These are phyloP conservation scores for Podospora tetraspora DNA, from an alignment of 495 filamentous ascomycete species.

Conservation along the genomic window DNA sequence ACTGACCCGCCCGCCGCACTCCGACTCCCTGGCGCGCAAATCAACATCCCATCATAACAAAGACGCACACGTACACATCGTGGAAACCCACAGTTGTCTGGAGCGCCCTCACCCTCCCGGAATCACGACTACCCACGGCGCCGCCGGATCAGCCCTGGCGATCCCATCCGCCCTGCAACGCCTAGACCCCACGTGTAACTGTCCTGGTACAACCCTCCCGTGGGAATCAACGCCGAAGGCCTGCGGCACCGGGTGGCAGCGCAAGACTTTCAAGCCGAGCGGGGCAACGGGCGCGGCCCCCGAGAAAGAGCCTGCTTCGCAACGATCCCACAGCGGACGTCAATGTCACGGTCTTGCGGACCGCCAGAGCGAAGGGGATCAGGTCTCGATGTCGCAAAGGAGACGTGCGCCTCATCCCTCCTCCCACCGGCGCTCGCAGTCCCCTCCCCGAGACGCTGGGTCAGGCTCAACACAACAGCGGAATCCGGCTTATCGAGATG, in stretches of 20 bases:
- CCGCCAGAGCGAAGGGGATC: conserved; percentile 49
- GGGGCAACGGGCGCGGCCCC: conserved; percentile 31
- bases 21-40: conserved; percentile 11
- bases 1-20: conserved; percentile 7
- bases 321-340: conserved; percentile 30
- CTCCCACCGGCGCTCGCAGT: conserved; percentile 35
- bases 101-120: not conserved
- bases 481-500: conserved; percentile 23
- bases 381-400: conserved; percentile 57
- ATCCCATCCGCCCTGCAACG: conserved; percentile 26
- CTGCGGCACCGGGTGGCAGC: conserved; percentile 17
- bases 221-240: conserved; percentile 17
- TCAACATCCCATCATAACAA: conserved; percentile 17
- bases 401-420: conserved; percentile 44
- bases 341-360: conserved; percentile 51
- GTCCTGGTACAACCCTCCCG: conserved; percentile 19
- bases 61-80: conserved; percentile 22
- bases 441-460: conserved; percentile 23
- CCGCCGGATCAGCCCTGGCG: conserved; percentile 26
- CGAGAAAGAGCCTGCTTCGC: conserved; percentile 15
- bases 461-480: conserved; percentile 28
- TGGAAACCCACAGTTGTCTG: conserved; percentile 2
- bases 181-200: conserved; percentile 25
- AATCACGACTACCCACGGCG: not conserved
- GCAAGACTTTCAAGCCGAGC: conserved; percentile 22